Conservation (phyloP, 2,329 filamentous ascomycete genomes). For the Penicillium concentricum region DNA sequence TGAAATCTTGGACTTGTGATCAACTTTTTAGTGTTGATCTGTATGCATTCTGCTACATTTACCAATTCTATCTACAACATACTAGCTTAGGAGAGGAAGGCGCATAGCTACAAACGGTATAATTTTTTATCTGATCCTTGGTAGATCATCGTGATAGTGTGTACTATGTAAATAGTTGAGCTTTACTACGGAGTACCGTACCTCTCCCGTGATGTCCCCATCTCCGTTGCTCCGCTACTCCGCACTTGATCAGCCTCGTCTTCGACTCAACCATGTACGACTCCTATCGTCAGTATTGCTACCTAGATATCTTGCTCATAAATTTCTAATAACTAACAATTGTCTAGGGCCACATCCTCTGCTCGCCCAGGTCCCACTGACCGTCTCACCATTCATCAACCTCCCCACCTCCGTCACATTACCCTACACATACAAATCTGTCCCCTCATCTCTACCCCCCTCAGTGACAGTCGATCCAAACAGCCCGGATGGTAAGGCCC, state of each 20-base stretch:
- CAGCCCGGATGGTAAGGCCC: slow-evolving; percentile 50
- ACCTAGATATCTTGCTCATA: too few relatives aligned
- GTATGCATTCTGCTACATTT: not conserved
- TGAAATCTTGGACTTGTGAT: not conserved
- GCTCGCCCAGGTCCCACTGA: slow-evolving; percentile 87
- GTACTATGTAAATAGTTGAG: not conserved
- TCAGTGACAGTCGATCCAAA: slow-evolving; percentile 59
- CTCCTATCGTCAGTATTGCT: slow-evolving; percentile 40
- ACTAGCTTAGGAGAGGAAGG: too few relatives aligned
- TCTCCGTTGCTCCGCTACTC: slow-evolving; percentile 6
- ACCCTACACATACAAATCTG: slow-evolving; percentile 89
- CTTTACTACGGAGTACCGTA: not conserved
- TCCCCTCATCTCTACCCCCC: slow-evolving; percentile 81
- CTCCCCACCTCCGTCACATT: slow-evolving; percentile 87
- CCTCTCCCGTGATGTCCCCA: not conserved
- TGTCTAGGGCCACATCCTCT: slow-evolving; percentile 72
- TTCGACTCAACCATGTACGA: slow-evolving; percentile 41
- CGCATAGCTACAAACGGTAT: too few relatives aligned
- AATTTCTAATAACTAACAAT: slow-evolving; percentile 3
- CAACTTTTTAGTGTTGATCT: not conserved
- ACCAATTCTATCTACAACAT: not conserved
- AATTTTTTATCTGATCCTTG: too few relatives aligned
- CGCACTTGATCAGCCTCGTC: slow-evolving; percentile 1
- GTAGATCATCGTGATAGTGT: not conserved
- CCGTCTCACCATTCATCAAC: slow-evolving; percentile 89